These are phyloP conservation scores for Leptomonas pyrrhocoris DNA, from an alignment of 208 protist genomes.

Conservation along the genomic window DNA sequence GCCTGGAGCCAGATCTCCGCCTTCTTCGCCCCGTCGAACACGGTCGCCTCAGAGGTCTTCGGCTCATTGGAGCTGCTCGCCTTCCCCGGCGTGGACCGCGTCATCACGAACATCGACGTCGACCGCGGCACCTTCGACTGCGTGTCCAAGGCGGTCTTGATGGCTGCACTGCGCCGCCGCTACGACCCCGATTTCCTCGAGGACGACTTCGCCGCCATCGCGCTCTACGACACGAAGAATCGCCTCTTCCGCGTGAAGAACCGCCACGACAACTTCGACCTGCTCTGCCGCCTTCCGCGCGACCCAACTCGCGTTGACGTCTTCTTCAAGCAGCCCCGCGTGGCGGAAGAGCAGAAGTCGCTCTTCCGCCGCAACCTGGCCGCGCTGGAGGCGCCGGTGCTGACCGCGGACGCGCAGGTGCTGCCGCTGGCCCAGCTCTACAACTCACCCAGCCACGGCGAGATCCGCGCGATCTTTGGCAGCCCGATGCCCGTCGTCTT, in stretches of 20 bases:
- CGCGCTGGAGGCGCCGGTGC: conserved; percentile 63
- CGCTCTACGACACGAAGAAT: conserved; percentile 44
- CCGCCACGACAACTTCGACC: conserved; percentile 34
- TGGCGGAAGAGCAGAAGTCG: conserved; percentile 26
- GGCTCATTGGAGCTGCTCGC: conserved; percentile 84
- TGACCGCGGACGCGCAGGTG: conserved; percentile 32
- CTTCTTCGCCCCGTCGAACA: conserved; percentile 56
- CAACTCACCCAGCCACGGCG: conserved; percentile 24
- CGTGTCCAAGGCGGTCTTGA: conserved; percentile 59
- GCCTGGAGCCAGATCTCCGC: conserved; percentile 88
- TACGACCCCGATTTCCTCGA: conserved; percentile 40
- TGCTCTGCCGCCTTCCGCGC: conserved; percentile 35
- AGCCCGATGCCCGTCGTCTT: conserved; percentile 57
- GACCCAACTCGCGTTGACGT: conserved; percentile 31
- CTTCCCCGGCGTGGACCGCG: conserved; percentile 83
- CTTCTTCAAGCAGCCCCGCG: conserved; percentile 34
- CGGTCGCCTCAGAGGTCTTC: conserved; percentile 68
- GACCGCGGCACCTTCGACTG: conserved; percentile 65
- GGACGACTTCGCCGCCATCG: conserved; percentile 41
- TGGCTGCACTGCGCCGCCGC: conserved; percentile 38
- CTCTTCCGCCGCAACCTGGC: conserved; percentile 52
- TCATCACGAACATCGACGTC: conserved; percentile 82
- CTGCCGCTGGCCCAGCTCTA: conserved; percentile 49
- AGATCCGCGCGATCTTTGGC: conserved; percentile 53
- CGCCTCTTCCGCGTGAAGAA: conserved; percentile 41